These are phyloP conservation scores for Hypoxylon lienhwacheense DNA, from an alignment of 495 filamentous ascomycete genomes.

Conservation along the genomic window DNA sequence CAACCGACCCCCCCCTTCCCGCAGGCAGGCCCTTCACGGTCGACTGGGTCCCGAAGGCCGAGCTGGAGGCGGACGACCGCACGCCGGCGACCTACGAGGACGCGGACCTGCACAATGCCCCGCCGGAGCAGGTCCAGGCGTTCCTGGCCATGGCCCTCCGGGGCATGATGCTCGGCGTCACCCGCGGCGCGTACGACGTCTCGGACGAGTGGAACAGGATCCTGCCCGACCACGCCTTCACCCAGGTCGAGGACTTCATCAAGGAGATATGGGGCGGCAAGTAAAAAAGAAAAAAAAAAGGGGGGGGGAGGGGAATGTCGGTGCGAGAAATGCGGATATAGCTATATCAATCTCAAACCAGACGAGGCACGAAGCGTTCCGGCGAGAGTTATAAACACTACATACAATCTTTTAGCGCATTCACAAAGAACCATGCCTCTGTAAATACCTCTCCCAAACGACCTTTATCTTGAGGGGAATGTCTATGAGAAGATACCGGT, in stretches of 20 bases:
- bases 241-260: constrained; percentile 50
- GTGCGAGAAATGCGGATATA: too few relatives aligned
- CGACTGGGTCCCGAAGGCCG: constrained; percentile 45
- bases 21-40: constrained; percentile 43
- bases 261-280: constrained; percentile 48
- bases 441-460: too few relatives aligned
- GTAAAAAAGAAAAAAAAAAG: too few relatives aligned
- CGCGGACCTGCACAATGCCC: constrained; percentile 46
- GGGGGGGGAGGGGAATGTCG: too few relatives aligned
- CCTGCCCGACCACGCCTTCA: constrained; percentile 56
- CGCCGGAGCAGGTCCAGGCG: constrained; percentile 40
- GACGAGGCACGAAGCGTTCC: too few relatives aligned
- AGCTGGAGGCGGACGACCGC: constrained; percentile 45
- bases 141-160: constrained; percentile 34
- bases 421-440: too few relatives aligned
- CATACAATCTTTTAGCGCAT: too few relatives aligned
- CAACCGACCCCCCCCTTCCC: background rate
- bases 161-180: constrained; percentile 44
- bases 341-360: too few relatives aligned
- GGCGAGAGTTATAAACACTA: too few relatives aligned
- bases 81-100: constrained; percentile 43
- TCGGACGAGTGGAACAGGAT: constrained; percentile 56
- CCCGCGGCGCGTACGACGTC: constrained; percentile 41
- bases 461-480: too few relatives aligned
- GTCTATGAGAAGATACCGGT: background rate